These are phyloP conservation scores for Lachancea fermentati DNA, from an alignment of 805 yeast genomes.

Conservation along the genomic window DNA sequence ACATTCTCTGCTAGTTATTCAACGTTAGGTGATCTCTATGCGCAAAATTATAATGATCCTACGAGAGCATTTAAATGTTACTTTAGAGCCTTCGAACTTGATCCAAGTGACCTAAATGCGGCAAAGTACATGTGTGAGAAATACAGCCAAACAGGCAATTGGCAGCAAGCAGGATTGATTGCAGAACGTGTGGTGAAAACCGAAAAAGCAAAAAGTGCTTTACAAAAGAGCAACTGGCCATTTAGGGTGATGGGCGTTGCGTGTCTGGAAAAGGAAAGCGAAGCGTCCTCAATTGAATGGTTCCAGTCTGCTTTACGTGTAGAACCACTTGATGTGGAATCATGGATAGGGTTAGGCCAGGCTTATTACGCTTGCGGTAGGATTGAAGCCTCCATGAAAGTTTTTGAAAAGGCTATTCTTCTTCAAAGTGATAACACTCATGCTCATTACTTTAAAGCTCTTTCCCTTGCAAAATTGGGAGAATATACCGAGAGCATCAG, in stretches of 20 bases:
- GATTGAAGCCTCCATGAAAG: constrained; percentile 79
- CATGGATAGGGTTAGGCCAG: constrained; percentile 98
- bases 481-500: constrained; percentile 58
- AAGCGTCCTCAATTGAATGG: constrained; percentile 76
- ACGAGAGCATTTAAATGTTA: constrained; percentile 79
- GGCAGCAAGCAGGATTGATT: constrained; percentile 79
- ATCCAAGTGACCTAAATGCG: constrained; percentile 67
- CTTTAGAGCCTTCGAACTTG: constrained; percentile 83
- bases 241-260: constrained; percentile 80
- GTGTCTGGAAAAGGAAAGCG: constrained; percentile 63
- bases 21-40: constrained; percentile 70
- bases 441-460: constrained; percentile 62
- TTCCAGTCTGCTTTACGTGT: constrained; percentile 81
- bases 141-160: constrained; percentile 63
- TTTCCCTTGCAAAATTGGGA: constrained; percentile 55
- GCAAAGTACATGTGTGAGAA: constrained; percentile 66
- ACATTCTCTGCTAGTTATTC: constrained; percentile 77
- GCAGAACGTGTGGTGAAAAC: constrained; percentile 61
- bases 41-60: constrained; percentile 49
- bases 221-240: constrained; percentile 69
- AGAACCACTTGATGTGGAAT: constrained; percentile 58
- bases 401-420: constrained; percentile 59
- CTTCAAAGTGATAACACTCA: constrained; percentile 53
- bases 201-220: constrained; percentile 49
- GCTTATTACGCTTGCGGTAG: constrained; percentile 84